Conservation (phyloP, 345 rosid species). For the Hevea brasiliensis region DNA sequence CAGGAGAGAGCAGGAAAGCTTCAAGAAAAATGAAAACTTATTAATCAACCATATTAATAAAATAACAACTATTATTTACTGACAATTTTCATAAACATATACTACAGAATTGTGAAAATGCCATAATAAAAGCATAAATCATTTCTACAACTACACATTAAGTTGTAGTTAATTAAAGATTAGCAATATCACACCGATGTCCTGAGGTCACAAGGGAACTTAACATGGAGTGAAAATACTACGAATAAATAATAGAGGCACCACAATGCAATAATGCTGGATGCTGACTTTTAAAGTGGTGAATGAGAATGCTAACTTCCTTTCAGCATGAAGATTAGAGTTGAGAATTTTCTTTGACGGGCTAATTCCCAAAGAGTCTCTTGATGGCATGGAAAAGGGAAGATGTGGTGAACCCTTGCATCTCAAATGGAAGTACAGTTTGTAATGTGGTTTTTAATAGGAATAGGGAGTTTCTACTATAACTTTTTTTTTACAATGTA, state of each 20-base stretch:
- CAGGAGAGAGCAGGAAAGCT: slow-evolving; percentile 98
- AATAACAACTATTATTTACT: slow-evolving; percentile 1
- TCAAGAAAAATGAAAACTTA: slow-evolving; percentile 30
- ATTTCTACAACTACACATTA: too few species aligned
- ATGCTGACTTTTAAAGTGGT: not conserved
- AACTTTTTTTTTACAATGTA: too few species aligned
- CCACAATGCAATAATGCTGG: not conserved
- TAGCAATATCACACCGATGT: not conserved
- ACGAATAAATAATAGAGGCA: not conserved
- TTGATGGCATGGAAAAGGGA: not conserved
- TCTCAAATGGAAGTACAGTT: not conserved
- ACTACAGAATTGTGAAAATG: not conserved
- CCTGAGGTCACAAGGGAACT: not conserved
- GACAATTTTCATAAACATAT: not conserved
- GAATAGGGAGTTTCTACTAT: too few species aligned
- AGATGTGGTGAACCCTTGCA: not conserved
- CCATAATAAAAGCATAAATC: not conserved
- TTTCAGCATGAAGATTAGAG: not conserved
- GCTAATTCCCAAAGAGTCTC: not conserved
- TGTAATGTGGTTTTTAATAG: not conserved
- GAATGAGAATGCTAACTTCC: not conserved
- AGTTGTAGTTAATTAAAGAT: too few species aligned
- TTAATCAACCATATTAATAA: slow-evolving; percentile 24
- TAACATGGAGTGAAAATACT: not conserved
- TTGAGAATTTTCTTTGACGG: not conserved